Base-by-base conservation (phyloP, 805 yeast species). In the Kockiozyma suomiensis region DNA sequence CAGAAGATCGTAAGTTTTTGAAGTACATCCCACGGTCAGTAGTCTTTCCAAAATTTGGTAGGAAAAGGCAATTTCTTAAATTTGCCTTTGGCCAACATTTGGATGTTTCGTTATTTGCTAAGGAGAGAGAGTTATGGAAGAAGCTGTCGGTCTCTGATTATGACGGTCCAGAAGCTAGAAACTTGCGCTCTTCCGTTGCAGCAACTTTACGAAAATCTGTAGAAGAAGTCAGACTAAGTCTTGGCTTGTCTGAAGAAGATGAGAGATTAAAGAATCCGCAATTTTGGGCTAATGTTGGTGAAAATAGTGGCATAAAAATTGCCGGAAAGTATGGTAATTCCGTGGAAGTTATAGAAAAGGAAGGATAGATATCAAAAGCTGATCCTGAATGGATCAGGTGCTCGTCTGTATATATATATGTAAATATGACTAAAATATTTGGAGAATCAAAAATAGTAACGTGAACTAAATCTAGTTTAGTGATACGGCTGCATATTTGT, bases 231-330 rank as follows among this genome's bases (percentile, higher is more conserved):
- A 64, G 68, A 1, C 25, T 28, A 37, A 32, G 47, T 17, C 57
- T 59, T 54, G 61, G 63, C 15, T 80, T 81, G 65, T 76, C 78
- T 3, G 76, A 79, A 12, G 96, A 89, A 69, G 96, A 90, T 68
- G 77, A 82, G 10, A 76, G 92, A 59, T 84, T 91, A 66, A 82
- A 79, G 54, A 78, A 79, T 32, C 91, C 90, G 1, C 73, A 73
- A 21, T 92, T 87, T 78, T 92, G 98, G 98, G 35, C 82, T 77
- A 66, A 72, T 75, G 21, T 89, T 78, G 71, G 88, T 93, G 6
- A 50, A 58, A 1, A 73, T 85, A 2, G 89, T 85, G 73, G 96
- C 56, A 81, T 89, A 23, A 74, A 83, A 66, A 87, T 89, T 66
- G 80, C 87, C 28, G 96, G 96, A 1, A 76, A 84, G 69, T 89